A percentile compares a stretch with the other conserved stretches of the same genome.
Conservation (phyloP, 2,329 filamentous ascomycete species). For the Pyricularia sp. region DNA sequence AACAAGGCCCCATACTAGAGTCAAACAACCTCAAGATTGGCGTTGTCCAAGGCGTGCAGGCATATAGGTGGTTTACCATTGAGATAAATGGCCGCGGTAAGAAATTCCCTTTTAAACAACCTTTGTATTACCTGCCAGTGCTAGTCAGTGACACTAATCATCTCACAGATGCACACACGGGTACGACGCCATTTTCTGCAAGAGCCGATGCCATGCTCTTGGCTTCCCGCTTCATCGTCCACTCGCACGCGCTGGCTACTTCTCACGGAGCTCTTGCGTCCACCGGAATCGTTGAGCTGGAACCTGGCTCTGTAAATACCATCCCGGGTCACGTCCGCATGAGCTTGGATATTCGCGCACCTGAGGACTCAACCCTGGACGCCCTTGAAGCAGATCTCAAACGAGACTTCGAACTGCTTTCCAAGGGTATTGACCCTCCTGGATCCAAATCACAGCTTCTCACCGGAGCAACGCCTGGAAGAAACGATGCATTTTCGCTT, state of each 20-base stretch:
- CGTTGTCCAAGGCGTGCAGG: constrained; percentile 64
- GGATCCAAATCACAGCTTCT: constrained; percentile 10
- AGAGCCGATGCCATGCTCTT: constrained; percentile 21
- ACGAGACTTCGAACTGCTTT: constrained; percentile 49
- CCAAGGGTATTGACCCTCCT: constrained; percentile 34
- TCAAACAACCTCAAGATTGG: constrained; percentile 53
- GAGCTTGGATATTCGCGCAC: constrained; percentile 57
- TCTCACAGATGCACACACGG: constrained; percentile 55
- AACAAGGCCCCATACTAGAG: constrained; percentile 72
- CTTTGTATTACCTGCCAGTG: not conserved
- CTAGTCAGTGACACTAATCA: not conserved
- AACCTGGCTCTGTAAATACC: constrained; percentile 64
- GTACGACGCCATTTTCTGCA: constrained; percentile 50
- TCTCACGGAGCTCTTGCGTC: constrained; percentile 53
- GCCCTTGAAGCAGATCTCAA: constrained; percentile 47
- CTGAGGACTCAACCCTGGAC: constrained; percentile 44
- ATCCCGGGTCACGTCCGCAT: constrained; percentile 61
- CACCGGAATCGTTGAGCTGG: constrained; percentile 57
- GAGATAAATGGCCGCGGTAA: constrained; percentile 47
- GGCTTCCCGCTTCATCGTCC: constrained; percentile 56
- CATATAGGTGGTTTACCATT: constrained; percentile 65
- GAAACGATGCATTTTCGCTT: constrained; percentile 28
- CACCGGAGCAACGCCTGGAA: constrained; percentile 11
- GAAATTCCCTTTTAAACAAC: not conserved
- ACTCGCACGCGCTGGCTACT: constrained; percentile 53